Percentiles rank a stretch among this genome's conserved stretches.
Conservation (phyloP, 2,329 filamentous ascomycete species). For the Trichoderma sp. region DNA sequence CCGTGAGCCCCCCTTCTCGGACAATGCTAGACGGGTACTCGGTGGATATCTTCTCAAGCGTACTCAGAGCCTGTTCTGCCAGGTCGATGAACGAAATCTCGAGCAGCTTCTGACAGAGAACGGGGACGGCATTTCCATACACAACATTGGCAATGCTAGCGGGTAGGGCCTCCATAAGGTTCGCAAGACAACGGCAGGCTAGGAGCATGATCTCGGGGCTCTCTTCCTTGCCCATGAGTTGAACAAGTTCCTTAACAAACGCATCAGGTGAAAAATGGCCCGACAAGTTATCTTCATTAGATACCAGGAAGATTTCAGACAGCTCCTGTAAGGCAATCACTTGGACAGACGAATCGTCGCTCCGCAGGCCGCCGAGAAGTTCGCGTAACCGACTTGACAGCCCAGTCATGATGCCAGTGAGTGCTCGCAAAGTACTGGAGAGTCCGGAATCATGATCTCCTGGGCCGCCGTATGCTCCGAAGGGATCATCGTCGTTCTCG, state of each 20-base stretch:
- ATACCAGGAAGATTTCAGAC: conserved; percentile 89
- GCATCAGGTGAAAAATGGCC: conserved; percentile 93
- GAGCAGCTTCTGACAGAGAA: conserved; percentile 90
- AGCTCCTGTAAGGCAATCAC: conserved; percentile 90
- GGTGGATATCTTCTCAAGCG: conserved; percentile 93
- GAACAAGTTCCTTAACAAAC: conserved; percentile 92
- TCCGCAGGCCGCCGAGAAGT: conserved; percentile 72
- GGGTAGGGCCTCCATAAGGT: conserved; percentile 95
- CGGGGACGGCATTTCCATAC: conserved; percentile 92
- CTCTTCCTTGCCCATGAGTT: conserved; percentile 90
- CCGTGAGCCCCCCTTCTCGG: conserved; percentile 89
- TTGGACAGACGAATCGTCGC: conserved; percentile 87
- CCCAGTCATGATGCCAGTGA: conserved; percentile 90
- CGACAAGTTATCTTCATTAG: conserved; percentile 93
- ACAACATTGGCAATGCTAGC: conserved; percentile 93
- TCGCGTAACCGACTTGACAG: conserved; percentile 78
- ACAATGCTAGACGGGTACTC: conserved; percentile 96
- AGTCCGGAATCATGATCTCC: conserved; percentile 65
- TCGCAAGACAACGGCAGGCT: conserved; percentile 92
- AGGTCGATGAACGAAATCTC: conserved; percentile 98
- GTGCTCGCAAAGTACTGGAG: conserved; percentile 77
- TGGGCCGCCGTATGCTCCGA: conserved; percentile 68
- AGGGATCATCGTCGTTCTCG: conserved; percentile 63
- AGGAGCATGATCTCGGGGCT: conserved; percentile 97
- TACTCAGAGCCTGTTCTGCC: conserved; percentile 94